A percentile compares a stretch with the other conserved stretches of the same genome.
These are phyloP conservation scores for Scedosporium boydii DNA, from an alignment of 2,329 filamentous ascomycete genomes.

Conservation along the genomic window DNA sequence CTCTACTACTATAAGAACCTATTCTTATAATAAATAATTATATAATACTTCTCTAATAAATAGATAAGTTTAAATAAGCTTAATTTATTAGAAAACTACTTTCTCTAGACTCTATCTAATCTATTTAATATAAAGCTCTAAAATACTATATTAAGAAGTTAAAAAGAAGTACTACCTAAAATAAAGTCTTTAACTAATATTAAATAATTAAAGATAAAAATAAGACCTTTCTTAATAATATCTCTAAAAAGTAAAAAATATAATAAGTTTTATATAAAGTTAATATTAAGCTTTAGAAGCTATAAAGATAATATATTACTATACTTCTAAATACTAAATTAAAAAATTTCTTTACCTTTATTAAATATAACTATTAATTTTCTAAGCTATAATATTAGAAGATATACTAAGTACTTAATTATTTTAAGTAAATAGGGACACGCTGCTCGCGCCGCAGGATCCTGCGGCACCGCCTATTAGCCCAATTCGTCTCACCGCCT, in stretches of 20 bases:
- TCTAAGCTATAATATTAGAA: background rate
- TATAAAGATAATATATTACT: background rate
- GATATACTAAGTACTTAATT: background rate
- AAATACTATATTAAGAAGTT: background rate
- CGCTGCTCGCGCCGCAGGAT: no score
- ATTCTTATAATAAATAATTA: no score
- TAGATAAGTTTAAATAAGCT: no score
- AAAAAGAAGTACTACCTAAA: background rate
- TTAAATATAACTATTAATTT: background rate
- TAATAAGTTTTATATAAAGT: background rate
- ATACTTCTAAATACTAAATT: background rate
- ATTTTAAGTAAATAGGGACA: background rate
- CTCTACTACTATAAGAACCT: no score
- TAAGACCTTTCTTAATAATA: background rate
- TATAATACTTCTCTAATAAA: no score
- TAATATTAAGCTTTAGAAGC: background rate
- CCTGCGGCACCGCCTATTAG: no score
- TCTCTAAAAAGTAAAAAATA: background rate
- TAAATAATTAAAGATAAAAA: background rate
- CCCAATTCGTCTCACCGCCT: no score
- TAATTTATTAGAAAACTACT: background rate
- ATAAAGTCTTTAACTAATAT: background rate
- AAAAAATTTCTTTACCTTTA: background rate
- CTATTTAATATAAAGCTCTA: background rate
- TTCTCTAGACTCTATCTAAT: background rate